Percentiles rank a stretch among this genome's conserved stretches.
These are phyloP conservation scores for Geotrichum siamense DNA, from an alignment of 1,139 yeast genomes.

Conservation along the genomic window DNA sequence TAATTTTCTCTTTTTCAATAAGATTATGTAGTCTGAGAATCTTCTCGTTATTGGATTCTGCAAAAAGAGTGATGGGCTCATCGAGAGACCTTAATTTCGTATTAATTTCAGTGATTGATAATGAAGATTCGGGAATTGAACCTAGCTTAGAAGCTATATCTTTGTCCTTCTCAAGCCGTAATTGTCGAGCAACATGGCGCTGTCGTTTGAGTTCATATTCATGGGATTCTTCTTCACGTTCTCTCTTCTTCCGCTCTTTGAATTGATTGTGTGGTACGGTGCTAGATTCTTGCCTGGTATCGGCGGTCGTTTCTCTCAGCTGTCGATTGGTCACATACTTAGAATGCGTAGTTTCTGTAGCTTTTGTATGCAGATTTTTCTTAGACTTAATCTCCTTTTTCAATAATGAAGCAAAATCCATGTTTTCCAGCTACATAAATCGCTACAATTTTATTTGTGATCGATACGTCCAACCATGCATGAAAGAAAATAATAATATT, in stretches of 20 bases:
- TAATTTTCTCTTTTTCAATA: slow-evolving; percentile 21
- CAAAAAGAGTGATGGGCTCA: slow-evolving; percentile 41
- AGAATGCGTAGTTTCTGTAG: not conserved
- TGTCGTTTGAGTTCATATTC: slow-evolving; percentile 24
- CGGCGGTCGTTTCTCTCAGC: slow-evolving; percentile 17
- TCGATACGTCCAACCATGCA: too few species aligned
- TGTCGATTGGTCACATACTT: slow-evolving; percentile 1
- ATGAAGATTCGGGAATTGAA: slow-evolving; percentile 17
- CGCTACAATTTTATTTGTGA: too few species aligned
- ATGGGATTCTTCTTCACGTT: slow-evolving; percentile 30
- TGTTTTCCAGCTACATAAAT: too few species aligned
- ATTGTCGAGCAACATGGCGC: slow-evolving; percentile 20
- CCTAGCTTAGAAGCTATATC: slow-evolving; percentile 15
- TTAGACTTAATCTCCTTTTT: slow-evolving; percentile 33
- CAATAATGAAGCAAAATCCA: slow-evolving; percentile 33
- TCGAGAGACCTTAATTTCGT: slow-evolving; percentile 37
- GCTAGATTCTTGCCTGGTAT: slow-evolving; percentile 20
- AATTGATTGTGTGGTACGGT: not conserved
- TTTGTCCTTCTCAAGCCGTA: slow-evolving; percentile 17
- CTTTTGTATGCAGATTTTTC: slow-evolving; percentile 19
- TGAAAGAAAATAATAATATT: too few species aligned
- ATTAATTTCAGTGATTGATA: slow-evolving; percentile 46
- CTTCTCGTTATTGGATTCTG: slow-evolving; percentile 38
- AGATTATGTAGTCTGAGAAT: slow-evolving; percentile 23
- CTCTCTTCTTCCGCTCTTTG: slow-evolving; percentile 23